Evolutionary conservation across 345 rosid genomes (phyloP), one percentile per base, ranked within the genome.

Genomic region (Excoecaria cochinchinensis): DNA sequence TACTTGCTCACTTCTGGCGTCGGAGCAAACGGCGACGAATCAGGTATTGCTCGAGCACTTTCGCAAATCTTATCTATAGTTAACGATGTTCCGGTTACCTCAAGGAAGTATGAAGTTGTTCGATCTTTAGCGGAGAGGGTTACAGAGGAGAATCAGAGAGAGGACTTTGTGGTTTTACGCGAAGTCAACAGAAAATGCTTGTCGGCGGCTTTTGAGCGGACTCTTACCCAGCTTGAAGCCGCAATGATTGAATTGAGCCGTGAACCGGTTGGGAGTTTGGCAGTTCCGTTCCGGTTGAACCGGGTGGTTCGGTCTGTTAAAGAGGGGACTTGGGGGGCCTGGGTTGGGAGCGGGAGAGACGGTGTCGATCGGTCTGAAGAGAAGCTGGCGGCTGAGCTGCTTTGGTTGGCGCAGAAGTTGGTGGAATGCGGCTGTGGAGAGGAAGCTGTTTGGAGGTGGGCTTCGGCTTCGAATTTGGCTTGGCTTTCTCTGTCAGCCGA

Each of bases 401-500:
- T 90, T 47, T 94, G 98, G 98, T 75, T 94, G 84, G 85, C 87
- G 48, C 87, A 89, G 88, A 92, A 92, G 71, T 53, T 94, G 90
- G 81, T 73, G 57, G 88, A 47, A 66, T 92, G 89, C 72, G 95
- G 93, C 38, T 89, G 84, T 38, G 92, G 62, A 24, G 90, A 90
- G 72, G 97, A 92, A 60, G 97, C 98, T 15, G 89, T 92, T 48
- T 80, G 79, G 72, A 86, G 73, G 78, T 94, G 98, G 98, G 95
- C 97, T 36, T 87, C 86, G 75, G 97, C 98, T 82, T 88, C 93
- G 0, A 86, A 89, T 40, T 46, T 92, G 83, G 97, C 87, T 70
- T 78, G 84, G 86, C 91, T 92, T 9, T 85, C 91, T 73, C 86
- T 91, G 40, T 87, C 85, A 46, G 90, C 91, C 47, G 95, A 89